Conservation (phyloP, 73 alveolate species). For the Paramecium sonneborni region DNA sequence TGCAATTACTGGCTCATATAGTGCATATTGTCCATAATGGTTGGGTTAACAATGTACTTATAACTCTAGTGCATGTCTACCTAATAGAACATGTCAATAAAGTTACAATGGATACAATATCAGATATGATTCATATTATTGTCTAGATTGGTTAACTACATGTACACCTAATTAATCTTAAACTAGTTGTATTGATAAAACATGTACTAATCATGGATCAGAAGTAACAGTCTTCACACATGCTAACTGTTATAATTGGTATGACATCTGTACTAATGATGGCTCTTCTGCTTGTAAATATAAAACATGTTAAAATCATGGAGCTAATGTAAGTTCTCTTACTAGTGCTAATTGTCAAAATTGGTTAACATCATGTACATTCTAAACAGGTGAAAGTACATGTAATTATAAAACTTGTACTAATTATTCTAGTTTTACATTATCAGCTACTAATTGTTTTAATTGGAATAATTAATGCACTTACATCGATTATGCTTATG, state of each 20-base stretch:
- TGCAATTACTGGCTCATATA: neutral
- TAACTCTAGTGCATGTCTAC: neutral
- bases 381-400: neutral
- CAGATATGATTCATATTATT: neutral
- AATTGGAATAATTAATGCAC: neutral
- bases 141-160: neutral
- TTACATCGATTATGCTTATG: neutral
- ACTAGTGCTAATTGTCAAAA: neutral
- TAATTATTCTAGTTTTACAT: neutral
- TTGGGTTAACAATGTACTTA: neutral
- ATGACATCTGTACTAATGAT: neutral
- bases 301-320: constrained; percentile 4
- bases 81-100: neutral
- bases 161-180: neutral
- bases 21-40: neutral
- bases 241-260: constrained; percentile 1
- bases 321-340: neutral
- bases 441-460: neutral
- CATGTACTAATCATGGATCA: constrained; percentile 47
- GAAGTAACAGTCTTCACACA: neutral
- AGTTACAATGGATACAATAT: neutral
- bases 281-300: constrained; percentile 5
- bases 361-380: neutral
- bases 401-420: constrained; percentile 29
- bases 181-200: constrained; percentile 7